Evolutionary conservation across 225 moss, liverwort and hornwort genomes (phyloP), one percentile per base, ranked within the genome.

Genomic region (Straminergon stramineum): DNA sequence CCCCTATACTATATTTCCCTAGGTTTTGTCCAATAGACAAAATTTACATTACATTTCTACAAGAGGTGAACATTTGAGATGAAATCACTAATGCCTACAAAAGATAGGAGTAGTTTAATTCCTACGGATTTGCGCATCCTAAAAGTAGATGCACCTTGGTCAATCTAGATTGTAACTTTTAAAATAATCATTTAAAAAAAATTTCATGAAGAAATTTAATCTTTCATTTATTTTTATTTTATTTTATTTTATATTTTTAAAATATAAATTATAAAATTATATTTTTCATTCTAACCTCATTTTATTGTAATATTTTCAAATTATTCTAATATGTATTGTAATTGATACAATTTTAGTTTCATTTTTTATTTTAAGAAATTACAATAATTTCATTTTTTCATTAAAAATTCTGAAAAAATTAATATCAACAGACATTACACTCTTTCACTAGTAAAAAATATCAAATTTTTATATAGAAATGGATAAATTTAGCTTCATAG

Each of bases 121-220:
- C 23, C 23, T 69, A 39, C 24, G 39, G 4, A 71, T 43, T 5
- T 73, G 1, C 0, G 1, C 45, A 28, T 74, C 10, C 0, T 6
- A 3, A 26, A 37, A 45, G 1, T 28, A 0, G 17, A 45, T 45
- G 17, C 10, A 45, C 28, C 4, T 74, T 28, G 2, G 28, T 45
- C 30, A 74, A 30, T 2, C 9, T 74, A 45, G 43, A 73, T 27
- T 41, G 7, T 39, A 27, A 41, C 3, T 27, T 69, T 28, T 27
- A 28, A 27, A 43, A 28, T 73, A 43, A 27, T 24, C 15, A 43
- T n/a, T n/a, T n/a, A n/a, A n/a, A n/a, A n/a, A n/a, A n/a, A n/a
- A n/a, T n/a, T n/a, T n/a, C n/a, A n/a, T n/a, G n/a, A n/a, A 9
- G 3, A 43, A 27, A 43, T 16, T 27, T 2, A 43, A 3, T 43